Base-by-base conservation (phyloP, 257 asterid genomes). In the Solanum lignicaule region DNA sequence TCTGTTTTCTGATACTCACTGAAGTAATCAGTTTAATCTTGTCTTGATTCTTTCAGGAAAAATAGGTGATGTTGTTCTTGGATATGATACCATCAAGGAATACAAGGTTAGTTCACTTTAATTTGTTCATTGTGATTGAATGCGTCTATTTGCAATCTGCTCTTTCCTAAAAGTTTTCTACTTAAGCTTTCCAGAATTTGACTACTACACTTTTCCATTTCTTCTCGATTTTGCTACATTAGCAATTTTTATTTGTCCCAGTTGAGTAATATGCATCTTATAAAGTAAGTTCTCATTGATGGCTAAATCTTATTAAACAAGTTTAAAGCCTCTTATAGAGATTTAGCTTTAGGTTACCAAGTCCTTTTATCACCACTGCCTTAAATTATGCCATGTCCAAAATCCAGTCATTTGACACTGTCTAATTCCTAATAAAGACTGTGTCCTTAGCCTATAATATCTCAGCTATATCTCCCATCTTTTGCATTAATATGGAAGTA, bases 31-130 rank as follows among this genome's bases (percentile, higher is more conserved):
- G 21, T 58, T 68, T 27, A 25, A 25, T 68, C 27, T 81, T 82
- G 29, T 82, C 39, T 43, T 81, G 85, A 46, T 48, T 27, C 18
- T 48, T 82, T 48, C 86, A 82, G 86, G 98, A 20, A 94, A 90
- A 71, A 87, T 93, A 62, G 93, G 46, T n/a, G 98, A 96, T 87
- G 48, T 95, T 87, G 96, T 95, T 91, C 98, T 96, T 82, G 99
- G 98, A 36, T 95, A 93, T 83, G 97, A 95, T 21, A 93, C 97
- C 23, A 55, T 90, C 52, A 55, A 93, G 65, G 95, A 91, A 43
- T 95, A 94, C 84, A 66, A 12, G 94, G 99, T 96, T 86, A 79
- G 90, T 14, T 83, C 35, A 31, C 39, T 46, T 46, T 29, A 7
- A 3, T 27, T 41, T 35, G 32, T 46, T 36, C 62, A 74, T 5